Conservation (phyloP, 495 filamentous ascomycete species). For the Aspergillus funiculosus region DNA sequence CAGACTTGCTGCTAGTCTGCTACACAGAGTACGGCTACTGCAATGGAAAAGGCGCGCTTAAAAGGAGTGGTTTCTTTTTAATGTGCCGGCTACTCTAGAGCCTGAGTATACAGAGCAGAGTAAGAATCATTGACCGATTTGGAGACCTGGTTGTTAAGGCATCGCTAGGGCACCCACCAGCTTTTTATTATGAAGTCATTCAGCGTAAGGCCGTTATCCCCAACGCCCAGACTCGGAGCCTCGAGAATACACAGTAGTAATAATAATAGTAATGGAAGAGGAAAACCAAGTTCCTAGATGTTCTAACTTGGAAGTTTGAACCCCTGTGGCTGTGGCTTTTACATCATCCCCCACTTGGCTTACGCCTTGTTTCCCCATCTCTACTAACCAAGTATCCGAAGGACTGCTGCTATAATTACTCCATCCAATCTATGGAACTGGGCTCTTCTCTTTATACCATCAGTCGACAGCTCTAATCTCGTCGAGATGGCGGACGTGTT, state of each 20-base stretch:
- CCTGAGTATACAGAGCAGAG: no score
- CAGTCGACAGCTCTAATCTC: no score
- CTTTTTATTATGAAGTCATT: conserved; percentile 5
- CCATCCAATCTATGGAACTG: not conserved
- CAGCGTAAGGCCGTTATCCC: not conserved
- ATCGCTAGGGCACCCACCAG: conserved; percentile 14
- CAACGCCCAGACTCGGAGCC: no score
- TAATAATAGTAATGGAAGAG: not conserved
- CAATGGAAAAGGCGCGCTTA: no score
- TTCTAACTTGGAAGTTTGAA: not conserved
- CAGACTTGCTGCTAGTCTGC: conserved; percentile 6
- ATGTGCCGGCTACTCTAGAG: no score
- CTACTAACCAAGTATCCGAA: no score
- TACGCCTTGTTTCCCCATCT: conserved; percentile 10
- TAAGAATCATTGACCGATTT: no score
- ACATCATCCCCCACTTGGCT: conserved; percentile 14
- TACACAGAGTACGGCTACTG: no score
- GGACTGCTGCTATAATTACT: not conserved
- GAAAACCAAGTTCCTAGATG: not conserved
- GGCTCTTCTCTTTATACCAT: no score
- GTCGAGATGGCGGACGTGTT: not conserved
- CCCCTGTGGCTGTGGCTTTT: conserved; percentile 10
- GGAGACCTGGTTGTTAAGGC: not conserved
- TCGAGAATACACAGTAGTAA: no score
- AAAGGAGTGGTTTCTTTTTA: no score